These are phyloP conservation scores for Tulasnella calospora DNA, from an alignment of 768 basidiomycete species.

Conservation along the genomic window DNA sequence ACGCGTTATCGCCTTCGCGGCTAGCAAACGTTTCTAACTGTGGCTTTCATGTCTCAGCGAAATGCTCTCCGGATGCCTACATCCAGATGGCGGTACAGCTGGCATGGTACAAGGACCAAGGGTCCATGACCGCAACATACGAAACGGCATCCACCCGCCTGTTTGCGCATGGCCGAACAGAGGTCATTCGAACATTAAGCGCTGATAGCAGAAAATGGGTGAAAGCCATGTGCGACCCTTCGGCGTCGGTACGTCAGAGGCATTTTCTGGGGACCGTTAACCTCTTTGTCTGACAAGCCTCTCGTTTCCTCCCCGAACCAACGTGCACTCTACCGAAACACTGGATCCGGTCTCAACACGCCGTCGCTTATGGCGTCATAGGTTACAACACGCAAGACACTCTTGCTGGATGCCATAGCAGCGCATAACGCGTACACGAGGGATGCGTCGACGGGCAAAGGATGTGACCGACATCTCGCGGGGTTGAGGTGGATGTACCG, in stretches of 20 bases:
- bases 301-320: constrained; percentile 17
- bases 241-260: constrained; percentile 40
- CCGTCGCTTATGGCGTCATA: constrained; percentile 27
- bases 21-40: background rate
- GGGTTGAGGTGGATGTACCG: constrained; percentile 66
- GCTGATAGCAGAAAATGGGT: constrained; percentile 72
- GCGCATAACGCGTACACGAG: constrained; percentile 69
- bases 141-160: constrained; percentile 87
- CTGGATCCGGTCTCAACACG: background rate
- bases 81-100: constrained; percentile 89
- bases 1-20: background rate
- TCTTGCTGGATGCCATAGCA: constrained; percentile 65
- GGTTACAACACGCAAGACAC: constrained; percentile 41
- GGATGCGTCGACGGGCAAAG: constrained; percentile 73
- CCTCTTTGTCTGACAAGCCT: background rate
- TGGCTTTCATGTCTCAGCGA: constrained; percentile 39
- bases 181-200: constrained; percentile 75
- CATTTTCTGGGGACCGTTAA: background rate
- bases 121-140: constrained; percentile 79
- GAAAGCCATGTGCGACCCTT: constrained; percentile 60
- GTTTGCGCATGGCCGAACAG: constrained; percentile 83
- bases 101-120: constrained; percentile 78
- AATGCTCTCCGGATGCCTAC: constrained; percentile 70
- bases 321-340: background rate
- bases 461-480: constrained; percentile 88